Conservation (phyloP, 2,329 filamentous ascomycete genomes). For the Diaporthe sp. region DNA sequence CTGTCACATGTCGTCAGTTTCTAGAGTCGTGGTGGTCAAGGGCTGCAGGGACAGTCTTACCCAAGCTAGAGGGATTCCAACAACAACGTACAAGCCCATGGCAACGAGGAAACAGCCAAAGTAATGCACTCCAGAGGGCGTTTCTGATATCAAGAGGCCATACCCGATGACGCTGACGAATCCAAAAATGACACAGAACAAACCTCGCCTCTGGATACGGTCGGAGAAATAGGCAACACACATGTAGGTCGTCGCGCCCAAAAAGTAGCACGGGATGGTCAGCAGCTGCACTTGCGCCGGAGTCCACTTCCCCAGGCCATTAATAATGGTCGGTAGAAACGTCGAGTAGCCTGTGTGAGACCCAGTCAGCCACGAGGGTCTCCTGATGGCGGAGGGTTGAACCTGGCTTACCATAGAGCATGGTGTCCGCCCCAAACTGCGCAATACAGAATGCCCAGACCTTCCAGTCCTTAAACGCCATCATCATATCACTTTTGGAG, state of each 20-base stretch:
- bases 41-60: conserved; percentile 46
- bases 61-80: conserved; percentile 71
- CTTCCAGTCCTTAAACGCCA: conserved; percentile 81
- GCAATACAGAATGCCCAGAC: conserved; percentile 78
- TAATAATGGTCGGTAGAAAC: conserved; percentile 84
- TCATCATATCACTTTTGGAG: conserved; percentile 72
- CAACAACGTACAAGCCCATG: conserved; percentile 75
- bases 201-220: conserved; percentile 73
- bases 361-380: background rate
- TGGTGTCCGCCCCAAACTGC: conserved; percentile 81
- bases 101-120: conserved; percentile 84
- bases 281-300: conserved; percentile 79
- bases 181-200: conserved; percentile 75
- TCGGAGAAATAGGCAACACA: conserved; percentile 77
- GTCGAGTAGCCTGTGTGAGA: conserved; percentile 71
- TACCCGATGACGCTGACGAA: conserved; percentile 77
- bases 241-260: conserved; percentile 80
- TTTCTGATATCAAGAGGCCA: conserved; percentile 74
- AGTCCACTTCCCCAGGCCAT: conserved; percentile 74
- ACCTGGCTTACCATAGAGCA: conserved; percentile 73
- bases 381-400: background rate
- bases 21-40: too few species aligned
- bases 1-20: conserved; percentile 42
- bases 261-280: conserved; percentile 82
- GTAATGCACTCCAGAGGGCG: conserved; percentile 75